Percentiles rank a stretch among this genome's conserved stretches.
These are phyloP conservation scores for Puccinia novopanici DNA, from an alignment of 1,284 basidiomycete genomes.

Conservation along the genomic window DNA sequence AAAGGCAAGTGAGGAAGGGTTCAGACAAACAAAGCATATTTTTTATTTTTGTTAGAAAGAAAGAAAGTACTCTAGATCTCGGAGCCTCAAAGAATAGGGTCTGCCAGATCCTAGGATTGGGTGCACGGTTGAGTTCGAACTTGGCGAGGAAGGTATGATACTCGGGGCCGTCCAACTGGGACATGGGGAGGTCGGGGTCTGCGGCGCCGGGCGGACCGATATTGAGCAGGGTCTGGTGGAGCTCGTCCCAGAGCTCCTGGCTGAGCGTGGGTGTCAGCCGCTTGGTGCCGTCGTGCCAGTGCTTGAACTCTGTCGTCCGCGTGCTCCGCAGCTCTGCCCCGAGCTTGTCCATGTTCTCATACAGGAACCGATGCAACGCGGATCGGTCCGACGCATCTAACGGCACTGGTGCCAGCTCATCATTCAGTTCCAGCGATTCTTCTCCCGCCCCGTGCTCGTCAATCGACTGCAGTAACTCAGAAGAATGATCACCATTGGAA, in stretches of 20 bases:
- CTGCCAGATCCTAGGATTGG: constrained; percentile 39
- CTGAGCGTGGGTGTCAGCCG: constrained; percentile 64
- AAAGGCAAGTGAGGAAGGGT: too few species aligned
- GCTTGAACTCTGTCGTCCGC: too few species aligned
- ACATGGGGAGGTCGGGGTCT: constrained; percentile 61
- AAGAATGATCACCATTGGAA: constrained; percentile 20
- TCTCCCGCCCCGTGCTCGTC: constrained; percentile 64
- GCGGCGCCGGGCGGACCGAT: constrained; percentile 69
- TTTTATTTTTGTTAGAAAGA: too few species aligned
- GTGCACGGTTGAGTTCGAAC: constrained; percentile 29
- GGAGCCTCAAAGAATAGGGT: constrained; percentile 45
- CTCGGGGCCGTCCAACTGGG: too few species aligned
- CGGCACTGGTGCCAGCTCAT: too few species aligned
- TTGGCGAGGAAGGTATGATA: too few species aligned
- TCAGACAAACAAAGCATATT: too few species aligned
- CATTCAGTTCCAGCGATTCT: too few species aligned
- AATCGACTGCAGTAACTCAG: not conserved
- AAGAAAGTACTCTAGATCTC: constrained; percentile 26
- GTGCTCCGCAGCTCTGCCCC: constrained; percentile 72
- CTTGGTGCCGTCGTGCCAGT: constrained; percentile 58
- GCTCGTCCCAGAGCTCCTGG: constrained; percentile 73
- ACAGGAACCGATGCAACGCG: constrained; percentile 77
- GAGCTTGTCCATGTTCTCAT: constrained; percentile 78
- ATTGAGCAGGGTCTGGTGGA: constrained; percentile 75
- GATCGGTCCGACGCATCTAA: constrained; percentile 78